Percentiles rank a stretch among this genome's conserved stretches.
Conservation (phyloP, 2,329 filamentous ascomycete genomes). For the Metarhizium robertsii region DNA sequence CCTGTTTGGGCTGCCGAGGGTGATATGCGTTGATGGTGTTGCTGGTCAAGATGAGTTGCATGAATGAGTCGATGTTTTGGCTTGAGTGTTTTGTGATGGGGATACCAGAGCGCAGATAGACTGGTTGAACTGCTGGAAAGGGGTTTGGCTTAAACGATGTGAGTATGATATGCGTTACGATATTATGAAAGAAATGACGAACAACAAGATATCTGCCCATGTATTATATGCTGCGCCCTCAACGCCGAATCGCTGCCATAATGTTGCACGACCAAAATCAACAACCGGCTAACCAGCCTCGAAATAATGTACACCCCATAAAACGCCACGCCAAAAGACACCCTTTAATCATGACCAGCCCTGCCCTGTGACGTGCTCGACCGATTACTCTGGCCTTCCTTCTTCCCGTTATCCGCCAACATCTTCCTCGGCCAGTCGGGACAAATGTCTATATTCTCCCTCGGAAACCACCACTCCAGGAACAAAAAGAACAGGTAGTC, state of each 20-base stretch:
- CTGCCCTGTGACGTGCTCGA: conserved; percentile 22
- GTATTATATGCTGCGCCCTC: too few relatives aligned
- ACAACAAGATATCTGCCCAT: too few relatives aligned
- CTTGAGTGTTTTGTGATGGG: too few relatives aligned
- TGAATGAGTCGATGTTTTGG: too few relatives aligned
- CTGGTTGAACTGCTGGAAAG: too few relatives aligned
- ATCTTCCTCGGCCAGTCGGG: conserved; percentile 83
- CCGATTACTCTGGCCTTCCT: conserved; percentile 19
- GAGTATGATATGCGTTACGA: too few relatives aligned
- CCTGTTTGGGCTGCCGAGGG: not conserved
- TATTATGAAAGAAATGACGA: too few relatives aligned
- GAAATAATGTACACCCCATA: not conserved
- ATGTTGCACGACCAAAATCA: too few relatives aligned
- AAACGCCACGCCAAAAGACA: not conserved
- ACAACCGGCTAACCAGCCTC: too few relatives aligned
- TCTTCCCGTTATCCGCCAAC: conserved; percentile 21
- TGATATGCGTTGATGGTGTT: not conserved
- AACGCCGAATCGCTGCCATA: too few relatives aligned
- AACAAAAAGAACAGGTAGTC: conserved; percentile 89
- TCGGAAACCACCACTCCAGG: conserved; percentile 77
- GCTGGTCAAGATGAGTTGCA: not conserved
- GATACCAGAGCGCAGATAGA: too few relatives aligned
- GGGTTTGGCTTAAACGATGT: too few relatives aligned
- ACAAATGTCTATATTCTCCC: conserved; percentile 79
- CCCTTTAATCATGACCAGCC: conserved; percentile 9